Percentiles rank a stretch among this genome's conserved stretches.
phyloP scores from a whole-genome alignment of 345 rosid genomes.

The Carallia brachiata region DNA sequence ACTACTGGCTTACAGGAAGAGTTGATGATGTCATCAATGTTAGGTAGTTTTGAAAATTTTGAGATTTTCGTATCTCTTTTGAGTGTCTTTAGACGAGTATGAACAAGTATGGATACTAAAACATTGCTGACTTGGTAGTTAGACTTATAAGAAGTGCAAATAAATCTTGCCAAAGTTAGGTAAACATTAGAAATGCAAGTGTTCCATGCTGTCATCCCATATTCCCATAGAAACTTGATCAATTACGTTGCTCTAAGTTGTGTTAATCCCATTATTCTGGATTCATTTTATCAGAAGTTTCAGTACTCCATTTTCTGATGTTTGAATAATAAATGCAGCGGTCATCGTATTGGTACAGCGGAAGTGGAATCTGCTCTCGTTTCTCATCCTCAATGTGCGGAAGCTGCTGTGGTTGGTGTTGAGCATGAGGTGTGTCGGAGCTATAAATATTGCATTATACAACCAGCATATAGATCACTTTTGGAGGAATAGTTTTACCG shows the following conservation, averaged over 20 bases:
- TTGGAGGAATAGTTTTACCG: neutral
- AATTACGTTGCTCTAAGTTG: neutral
- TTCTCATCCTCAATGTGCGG: constrained; percentile 93
- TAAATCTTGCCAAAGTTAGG: too few relatives aligned
- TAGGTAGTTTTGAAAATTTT: constrained; percentile 60
- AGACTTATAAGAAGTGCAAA: too few relatives aligned
- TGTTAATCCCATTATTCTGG: neutral
- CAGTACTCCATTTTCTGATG: neutral
- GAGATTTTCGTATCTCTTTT: neutral
- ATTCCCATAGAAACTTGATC: too few relatives aligned
- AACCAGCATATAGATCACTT: too few relatives aligned
- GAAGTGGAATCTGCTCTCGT: constrained; percentile 99
- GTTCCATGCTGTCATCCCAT: too few relatives aligned
- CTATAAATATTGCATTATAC: too few relatives aligned
- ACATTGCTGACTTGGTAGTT: too few relatives aligned
- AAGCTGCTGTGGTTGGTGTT: constrained; percentile 94
- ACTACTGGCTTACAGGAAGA: constrained; percentile 95
- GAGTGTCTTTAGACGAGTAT: neutral
- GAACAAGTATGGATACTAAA: constrained; percentile 33
- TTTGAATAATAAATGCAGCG: constrained; percentile 46
- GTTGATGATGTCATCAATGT: constrained; percentile 99
- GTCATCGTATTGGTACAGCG: constrained; percentile 98
- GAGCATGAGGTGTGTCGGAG: constrained; percentile 90
- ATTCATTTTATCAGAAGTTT: neutral
- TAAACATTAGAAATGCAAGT: too few relatives aligned